These are phyloP conservation scores for Hyparrhenia diplandra DNA, from an alignment of 176 grass and related monocot genomes.

Conservation along the genomic window DNA sequence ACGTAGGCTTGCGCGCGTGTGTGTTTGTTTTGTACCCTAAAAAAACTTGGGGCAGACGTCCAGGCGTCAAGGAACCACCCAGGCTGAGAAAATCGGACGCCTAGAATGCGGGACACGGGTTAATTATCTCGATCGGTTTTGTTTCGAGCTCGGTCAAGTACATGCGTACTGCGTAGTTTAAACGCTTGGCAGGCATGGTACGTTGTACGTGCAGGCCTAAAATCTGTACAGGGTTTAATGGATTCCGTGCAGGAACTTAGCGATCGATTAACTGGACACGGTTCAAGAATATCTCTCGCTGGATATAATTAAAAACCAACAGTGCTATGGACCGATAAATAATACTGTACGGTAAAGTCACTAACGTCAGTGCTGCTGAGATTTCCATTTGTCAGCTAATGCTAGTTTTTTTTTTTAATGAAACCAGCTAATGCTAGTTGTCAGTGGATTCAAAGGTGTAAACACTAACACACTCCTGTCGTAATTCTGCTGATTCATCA, in stretches of 20 bases:
- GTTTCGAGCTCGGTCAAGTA: background rate
- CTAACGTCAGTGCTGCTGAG: background rate
- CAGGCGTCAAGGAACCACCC: too few species aligned
- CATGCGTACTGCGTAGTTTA: background rate
- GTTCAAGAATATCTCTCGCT: background rate
- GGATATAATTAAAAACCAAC: background rate
- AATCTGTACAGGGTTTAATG: conserved; percentile 14
- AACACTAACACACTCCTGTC: background rate
- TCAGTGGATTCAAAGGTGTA: background rate
- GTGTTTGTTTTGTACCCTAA: too few species aligned
- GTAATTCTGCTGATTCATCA: background rate
- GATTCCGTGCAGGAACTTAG: background rate
- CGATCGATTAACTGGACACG: background rate
- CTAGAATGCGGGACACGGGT: too few species aligned
- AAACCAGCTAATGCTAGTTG: too few species aligned
- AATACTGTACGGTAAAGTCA: background rate
- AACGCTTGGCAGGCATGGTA: background rate
- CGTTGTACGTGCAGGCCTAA: conserved; percentile 10
- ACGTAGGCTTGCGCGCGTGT: too few species aligned
- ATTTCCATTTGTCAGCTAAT: background rate
- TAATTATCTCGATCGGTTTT: too few species aligned
- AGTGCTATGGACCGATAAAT: background rate
- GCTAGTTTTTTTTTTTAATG: too few species aligned
- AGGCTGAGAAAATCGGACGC: too few species aligned
- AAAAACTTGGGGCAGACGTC: too few species aligned